These are phyloP conservation scores for Scheffersomyces coipomensis DNA, from an alignment of 805 yeast genomes.

Conservation along the genomic window DNA sequence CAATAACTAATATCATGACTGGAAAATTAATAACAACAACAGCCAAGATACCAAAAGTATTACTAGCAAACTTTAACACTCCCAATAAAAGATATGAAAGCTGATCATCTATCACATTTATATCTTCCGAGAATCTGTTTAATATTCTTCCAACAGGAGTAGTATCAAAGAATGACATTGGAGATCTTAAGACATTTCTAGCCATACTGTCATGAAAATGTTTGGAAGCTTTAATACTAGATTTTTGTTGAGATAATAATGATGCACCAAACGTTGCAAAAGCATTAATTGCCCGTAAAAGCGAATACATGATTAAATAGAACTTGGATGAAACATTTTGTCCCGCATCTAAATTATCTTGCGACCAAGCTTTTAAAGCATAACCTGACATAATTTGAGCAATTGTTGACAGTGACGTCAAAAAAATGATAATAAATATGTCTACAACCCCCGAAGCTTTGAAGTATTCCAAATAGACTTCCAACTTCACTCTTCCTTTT, in stretches of 20 bases:
- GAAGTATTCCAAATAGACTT: conserved; percentile 25
- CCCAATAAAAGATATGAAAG: not conserved
- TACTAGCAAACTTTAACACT: not conserved
- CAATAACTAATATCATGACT: conserved; percentile 26
- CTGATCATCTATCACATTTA: conserved; percentile 23
- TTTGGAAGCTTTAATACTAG: conserved; percentile 28
- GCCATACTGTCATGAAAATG: conserved; percentile 39
- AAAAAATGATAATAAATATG: conserved; percentile 17
- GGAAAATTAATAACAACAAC: conserved; percentile 22
- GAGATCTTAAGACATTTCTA: conserved; percentile 30
- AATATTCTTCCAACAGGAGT: conserved; percentile 40
- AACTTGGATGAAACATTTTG: conserved; percentile 19
- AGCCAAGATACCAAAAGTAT: not conserved
- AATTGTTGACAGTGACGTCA: not conserved
- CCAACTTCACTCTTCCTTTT: conserved; percentile 27
- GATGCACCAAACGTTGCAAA: conserved; percentile 17
- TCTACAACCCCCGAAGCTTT: conserved; percentile 28
- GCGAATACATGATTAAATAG: conserved; percentile 23
- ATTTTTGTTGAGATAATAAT: conserved; percentile 2
- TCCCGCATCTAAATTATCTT: conserved; percentile 24
- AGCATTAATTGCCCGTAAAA: conserved; percentile 24
- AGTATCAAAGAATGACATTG: conserved; percentile 42
- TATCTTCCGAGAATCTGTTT: conserved; percentile 39
- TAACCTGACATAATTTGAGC: conserved; percentile 19
- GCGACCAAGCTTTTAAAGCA: conserved; percentile 36